phyloP scores from a whole-genome alignment of 805 yeast genomes.

The Candida hungchunana region DNA sequence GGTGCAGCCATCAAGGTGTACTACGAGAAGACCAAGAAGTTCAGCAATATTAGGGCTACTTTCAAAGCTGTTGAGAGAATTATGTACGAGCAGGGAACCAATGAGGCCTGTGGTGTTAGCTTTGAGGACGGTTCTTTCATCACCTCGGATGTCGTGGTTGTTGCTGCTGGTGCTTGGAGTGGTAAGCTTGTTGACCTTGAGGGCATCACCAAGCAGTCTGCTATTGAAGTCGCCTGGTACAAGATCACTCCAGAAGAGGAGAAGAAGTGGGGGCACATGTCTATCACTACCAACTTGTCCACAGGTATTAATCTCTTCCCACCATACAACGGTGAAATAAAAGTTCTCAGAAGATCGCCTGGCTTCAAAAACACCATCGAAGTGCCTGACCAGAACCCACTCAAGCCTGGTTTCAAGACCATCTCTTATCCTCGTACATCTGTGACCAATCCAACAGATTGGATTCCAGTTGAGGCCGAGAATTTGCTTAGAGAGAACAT shows the following conservation, averaged over 20 bases:
- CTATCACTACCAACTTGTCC: constrained; percentile 10
- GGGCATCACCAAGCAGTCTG: constrained; percentile 2
- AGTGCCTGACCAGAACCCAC: constrained; percentile 2
- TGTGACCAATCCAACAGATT: constrained; percentile 13
- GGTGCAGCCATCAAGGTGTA: constrained; percentile 3
- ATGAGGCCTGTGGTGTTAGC: constrained; percentile 8
- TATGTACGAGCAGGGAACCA: not conserved
- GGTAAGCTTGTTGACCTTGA: constrained; percentile 8
- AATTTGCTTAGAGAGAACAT: constrained; percentile 23
- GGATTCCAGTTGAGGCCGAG: constrained; percentile 17
- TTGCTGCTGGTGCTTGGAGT: constrained; percentile 17
- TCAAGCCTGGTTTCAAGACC: constrained; percentile 1
- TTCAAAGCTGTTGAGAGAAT: constrained; percentile 9
- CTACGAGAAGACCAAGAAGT: constrained; percentile 7
- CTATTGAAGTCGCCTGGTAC: constrained; percentile 13
- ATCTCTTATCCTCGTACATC: constrained; percentile 15
- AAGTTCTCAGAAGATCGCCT: constrained; percentile 10
- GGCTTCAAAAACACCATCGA: constrained; percentile 7
- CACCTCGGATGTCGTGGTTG: constrained; percentile 7
- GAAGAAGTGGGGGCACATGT: constrained; percentile 3
- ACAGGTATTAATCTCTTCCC: constrained; percentile 14
- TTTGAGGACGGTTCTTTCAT: constrained; percentile 3
- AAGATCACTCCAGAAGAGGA: constrained; percentile 8
- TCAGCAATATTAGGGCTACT: constrained; percentile 4
- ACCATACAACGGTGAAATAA: constrained; percentile 8